These are phyloP conservation scores for Populus tremula DNA, from an alignment of 345 rosid species.

Conservation along the genomic window DNA sequence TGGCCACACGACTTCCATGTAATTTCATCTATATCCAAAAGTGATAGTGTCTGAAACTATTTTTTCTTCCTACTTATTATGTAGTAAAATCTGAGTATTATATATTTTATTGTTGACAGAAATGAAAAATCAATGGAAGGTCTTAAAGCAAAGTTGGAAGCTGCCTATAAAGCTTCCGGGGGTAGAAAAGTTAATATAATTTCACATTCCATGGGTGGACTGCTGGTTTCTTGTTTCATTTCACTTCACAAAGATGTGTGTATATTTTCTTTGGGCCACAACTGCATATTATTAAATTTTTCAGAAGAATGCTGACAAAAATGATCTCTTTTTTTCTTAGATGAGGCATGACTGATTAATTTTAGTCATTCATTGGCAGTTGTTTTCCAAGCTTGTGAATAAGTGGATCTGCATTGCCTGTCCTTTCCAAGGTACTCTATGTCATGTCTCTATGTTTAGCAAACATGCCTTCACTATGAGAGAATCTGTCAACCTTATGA, in stretches of 20 bases:
- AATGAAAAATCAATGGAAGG: constrained; percentile 58
- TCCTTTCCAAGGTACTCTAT: constrained; percentile 78
- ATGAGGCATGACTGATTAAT: constrained; percentile 5
- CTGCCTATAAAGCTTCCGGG: constrained; percentile 69
- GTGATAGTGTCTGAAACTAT: background rate
- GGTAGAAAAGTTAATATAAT: constrained; percentile 67
- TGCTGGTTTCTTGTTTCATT: constrained; percentile 69
- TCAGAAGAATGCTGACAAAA: background rate
- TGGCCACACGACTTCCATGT: background rate
- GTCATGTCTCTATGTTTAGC: background rate
- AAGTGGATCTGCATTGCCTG: constrained; percentile 89
- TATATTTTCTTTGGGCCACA: constrained; percentile 9
- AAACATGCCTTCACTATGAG: too few species aligned
- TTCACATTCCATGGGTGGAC: constrained; percentile 93
- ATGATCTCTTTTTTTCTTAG: constrained; percentile 10
- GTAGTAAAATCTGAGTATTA: background rate
- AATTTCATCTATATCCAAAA: background rate
- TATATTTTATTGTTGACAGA: constrained; percentile 40
- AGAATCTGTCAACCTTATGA: background rate
- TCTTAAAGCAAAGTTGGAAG: constrained; percentile 64
- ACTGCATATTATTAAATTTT: constrained; percentile 9
- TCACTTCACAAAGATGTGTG: constrained; percentile 66
- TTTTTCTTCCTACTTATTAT: background rate
- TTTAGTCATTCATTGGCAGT: constrained; percentile 42
- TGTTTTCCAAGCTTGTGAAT: constrained; percentile 63